Percentiles rank a stretch among this genome's conserved stretches.
Conservation (phyloP, 164 flowering plant genomes). For the Vitis riparia region DNA sequence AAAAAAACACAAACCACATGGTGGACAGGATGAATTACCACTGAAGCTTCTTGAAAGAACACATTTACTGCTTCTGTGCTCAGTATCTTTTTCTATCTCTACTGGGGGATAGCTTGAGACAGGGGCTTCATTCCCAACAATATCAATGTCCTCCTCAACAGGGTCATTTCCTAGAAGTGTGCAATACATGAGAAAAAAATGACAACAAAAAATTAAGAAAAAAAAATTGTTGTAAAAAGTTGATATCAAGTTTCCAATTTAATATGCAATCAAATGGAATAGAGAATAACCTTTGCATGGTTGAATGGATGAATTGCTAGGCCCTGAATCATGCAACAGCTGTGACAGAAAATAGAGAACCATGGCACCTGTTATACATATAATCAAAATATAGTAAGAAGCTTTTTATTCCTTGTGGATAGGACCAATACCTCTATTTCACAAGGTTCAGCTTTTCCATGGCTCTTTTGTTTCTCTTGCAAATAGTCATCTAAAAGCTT, state of each 20-base stretch:
- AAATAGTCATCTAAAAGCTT: constrained; percentile 74
- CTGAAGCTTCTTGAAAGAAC: constrained; percentile 55
- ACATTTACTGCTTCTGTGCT: constrained; percentile 37
- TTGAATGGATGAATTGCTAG: constrained; percentile 64
- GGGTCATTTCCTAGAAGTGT: constrained; percentile 47
- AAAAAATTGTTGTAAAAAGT: neutral
- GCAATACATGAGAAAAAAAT: neutral
- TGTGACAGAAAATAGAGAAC: constrained; percentile 26
- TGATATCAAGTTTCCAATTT: neutral
- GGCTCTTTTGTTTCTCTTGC: constrained; percentile 38
- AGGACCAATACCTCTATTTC: constrained; percentile 67
- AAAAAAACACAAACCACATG: constrained; percentile 41
- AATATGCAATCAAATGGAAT: neutral
- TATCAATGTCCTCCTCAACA: constrained; percentile 80
- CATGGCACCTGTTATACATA: neutral
- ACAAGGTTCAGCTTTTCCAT: constrained; percentile 52
- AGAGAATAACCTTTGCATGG: constrained; percentile 57
- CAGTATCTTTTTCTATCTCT: constrained; percentile 67
- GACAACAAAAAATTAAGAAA: no score
- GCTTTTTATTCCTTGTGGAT: neutral
- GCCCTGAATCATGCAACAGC: constrained; percentile 68
- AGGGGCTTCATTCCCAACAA: constrained; percentile 80
- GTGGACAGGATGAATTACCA: constrained; percentile 53
- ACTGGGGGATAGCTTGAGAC: constrained; percentile 67
- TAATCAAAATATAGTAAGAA: neutral